These are phyloP conservation scores for Paxillus rubicundulus DNA, from an alignment of 768 basidiomycete species.

Conservation along the genomic window DNA sequence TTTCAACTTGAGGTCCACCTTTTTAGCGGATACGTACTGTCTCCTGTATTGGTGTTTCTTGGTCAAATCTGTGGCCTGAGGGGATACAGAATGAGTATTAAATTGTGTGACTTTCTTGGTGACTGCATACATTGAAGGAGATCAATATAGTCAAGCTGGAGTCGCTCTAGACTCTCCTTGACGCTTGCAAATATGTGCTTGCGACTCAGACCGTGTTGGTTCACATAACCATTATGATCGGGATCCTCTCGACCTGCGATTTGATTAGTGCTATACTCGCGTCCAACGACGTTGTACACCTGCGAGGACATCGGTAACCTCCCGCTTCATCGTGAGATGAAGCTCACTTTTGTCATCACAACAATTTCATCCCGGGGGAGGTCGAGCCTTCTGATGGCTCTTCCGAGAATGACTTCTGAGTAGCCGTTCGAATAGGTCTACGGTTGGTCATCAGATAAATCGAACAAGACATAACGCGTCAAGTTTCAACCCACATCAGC, in stretches of 20 bases:
- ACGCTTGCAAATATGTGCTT: slow-evolving; percentile 63
- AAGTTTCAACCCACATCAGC: slow-evolving; percentile 29
- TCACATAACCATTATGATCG: slow-evolving; percentile 45
- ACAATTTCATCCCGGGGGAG: slow-evolving; percentile 76
- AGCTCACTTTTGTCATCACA: slow-evolving; percentile 66
- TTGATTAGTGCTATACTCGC: slow-evolving; percentile 13
- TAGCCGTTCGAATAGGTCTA: slow-evolving; percentile 65
- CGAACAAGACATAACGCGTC: neutral
- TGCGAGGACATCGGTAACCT: slow-evolving; percentile 7
- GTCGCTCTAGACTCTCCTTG: slow-evolving; percentile 39
- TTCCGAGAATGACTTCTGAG: slow-evolving; percentile 67
- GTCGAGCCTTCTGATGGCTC: slow-evolving; percentile 63
- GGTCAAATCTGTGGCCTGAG: slow-evolving; percentile 47
- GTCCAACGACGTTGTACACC: slow-evolving; percentile 42
- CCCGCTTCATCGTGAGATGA: neutral
- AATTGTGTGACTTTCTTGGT: neutral
- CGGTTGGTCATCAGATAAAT: neutral
- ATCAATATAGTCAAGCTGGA: slow-evolving; percentile 55
- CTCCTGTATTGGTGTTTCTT: slow-evolving; percentile 49
- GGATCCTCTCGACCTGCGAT: slow-evolving; percentile 19
- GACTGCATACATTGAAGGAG: slow-evolving; percentile 45
- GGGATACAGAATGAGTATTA: neutral
- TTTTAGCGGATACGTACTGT: slow-evolving; percentile 23
- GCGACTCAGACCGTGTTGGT: slow-evolving; percentile 45
- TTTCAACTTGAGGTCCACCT: neutral